Evolutionary conservation across 2,329 filamentous ascomycete genomes (phyloP).

Genomic region (Fusarium sp.): DNA sequence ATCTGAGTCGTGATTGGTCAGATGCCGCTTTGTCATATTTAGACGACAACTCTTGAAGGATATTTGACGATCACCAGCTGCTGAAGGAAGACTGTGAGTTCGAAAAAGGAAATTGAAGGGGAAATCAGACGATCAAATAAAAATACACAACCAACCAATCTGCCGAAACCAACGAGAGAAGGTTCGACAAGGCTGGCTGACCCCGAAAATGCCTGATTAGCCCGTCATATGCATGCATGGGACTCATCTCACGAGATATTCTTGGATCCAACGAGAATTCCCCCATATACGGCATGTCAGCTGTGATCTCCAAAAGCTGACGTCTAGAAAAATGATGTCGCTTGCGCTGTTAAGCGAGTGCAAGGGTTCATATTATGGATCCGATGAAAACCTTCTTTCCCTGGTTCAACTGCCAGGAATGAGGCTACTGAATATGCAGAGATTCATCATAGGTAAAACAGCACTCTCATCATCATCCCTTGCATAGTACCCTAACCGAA

Average conservation of each 20-base stretch:
- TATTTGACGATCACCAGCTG: conserved; percentile 22
- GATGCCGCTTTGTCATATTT: background rate
- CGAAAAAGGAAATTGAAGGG: conserved; percentile 9
- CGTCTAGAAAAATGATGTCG: conserved; percentile 3
- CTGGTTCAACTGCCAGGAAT: conserved; percentile 1
- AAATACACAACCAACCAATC: conserved; percentile 18
- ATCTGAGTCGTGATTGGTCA: conserved; percentile 23
- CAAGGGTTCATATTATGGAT: conserved; percentile 21
- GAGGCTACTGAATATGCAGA: conserved; percentile 3
- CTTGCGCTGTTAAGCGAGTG: conserved; percentile 16
- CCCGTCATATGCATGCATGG: conserved; percentile 20
- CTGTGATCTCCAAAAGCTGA: conserved; percentile 26
- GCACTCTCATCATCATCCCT: background rate
- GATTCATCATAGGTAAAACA: conserved; percentile 6
- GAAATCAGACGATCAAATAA: conserved; percentile 23
- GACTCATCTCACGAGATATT: conserved; percentile 12
- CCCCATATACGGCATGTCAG: conserved; percentile 17
- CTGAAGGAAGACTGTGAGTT: conserved; percentile 18
- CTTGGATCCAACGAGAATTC: conserved; percentile 10
- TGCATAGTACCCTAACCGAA: conserved; percentile 1
- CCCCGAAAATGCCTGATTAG: conserved; percentile 19
- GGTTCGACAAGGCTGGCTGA: conserved; percentile 32
- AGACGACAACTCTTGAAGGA: conserved; percentile 10
- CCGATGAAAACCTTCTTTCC: conserved; percentile 23
- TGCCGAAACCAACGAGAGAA: conserved; percentile 20